phyloP scores from a whole-genome alignment of 208 protist species.

The Crithidia thermophila region DNA sequence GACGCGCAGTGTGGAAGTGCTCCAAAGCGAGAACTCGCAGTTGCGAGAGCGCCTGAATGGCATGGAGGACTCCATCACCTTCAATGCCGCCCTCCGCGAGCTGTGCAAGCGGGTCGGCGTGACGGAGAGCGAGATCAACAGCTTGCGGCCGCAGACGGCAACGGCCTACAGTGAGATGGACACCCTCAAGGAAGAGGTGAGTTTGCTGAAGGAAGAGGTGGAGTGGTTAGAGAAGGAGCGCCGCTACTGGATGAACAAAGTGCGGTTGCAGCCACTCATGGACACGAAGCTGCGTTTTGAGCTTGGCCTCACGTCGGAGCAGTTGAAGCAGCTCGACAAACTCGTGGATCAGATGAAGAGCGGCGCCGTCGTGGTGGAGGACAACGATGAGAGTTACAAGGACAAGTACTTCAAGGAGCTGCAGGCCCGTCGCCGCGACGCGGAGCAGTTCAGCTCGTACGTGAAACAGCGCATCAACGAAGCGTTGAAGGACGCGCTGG shows the following conservation, averaged over 20 bases:
- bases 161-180: conserved; percentile 80
- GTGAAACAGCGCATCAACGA: conserved; percentile 77
- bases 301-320: conserved; percentile 80
- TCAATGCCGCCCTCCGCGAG: conserved; percentile 82
- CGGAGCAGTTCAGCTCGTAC: conserved; percentile 78
- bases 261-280: conserved; percentile 87
- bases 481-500: conserved; percentile 57
- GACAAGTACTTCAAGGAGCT: conserved; percentile 80
- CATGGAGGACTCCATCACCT: conserved; percentile 86
- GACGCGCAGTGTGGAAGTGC: conserved; percentile 59
- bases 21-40: conserved; percentile 82
- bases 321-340: conserved; percentile 81
- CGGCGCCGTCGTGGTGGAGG: conserved; percentile 61
- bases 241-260: conserved; percentile 90
- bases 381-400: conserved; percentile 70
- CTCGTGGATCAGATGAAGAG: conserved; percentile 87
- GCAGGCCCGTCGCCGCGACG: conserved; percentile 62
- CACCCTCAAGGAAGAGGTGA: conserved; percentile 75
- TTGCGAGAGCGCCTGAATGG: conserved; percentile 77
- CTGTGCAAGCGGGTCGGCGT: conserved; percentile 80
- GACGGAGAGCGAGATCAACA: conserved; percentile 88
- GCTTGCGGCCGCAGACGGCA: conserved; percentile 62
- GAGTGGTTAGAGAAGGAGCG: conserved; percentile 90
- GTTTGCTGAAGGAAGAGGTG: conserved; percentile 82
- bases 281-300: conserved; percentile 87